Conservation (phyloP, 2,329 filamentous ascomycete species). For the Colletotrichum salicis region DNA sequence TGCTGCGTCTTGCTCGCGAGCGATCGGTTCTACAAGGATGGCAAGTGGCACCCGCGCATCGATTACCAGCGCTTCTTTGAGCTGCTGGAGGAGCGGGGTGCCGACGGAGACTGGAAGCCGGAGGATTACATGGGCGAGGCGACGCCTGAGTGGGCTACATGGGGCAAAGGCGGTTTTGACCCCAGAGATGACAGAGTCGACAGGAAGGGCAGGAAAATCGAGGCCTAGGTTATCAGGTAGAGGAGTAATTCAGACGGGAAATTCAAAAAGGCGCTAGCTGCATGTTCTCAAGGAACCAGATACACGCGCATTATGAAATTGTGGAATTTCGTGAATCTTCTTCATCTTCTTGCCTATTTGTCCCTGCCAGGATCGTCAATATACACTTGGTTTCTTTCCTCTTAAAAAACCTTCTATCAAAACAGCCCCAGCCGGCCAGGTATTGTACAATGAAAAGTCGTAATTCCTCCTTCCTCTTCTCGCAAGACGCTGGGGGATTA, state of each 20-base stretch:
- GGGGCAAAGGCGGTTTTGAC: conserved; percentile 95
- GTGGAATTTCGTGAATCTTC: conserved; percentile 9
- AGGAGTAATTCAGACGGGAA: conserved; percentile 18
- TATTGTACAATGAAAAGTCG: conserved; percentile 52
- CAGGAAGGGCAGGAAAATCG: conserved; percentile 80
- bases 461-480: conserved; percentile 27
- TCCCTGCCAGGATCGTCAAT: conserved; percentile 33
- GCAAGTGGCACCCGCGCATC: conserved; percentile 90
- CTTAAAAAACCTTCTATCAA: conserved; percentile 55
- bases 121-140: conserved; percentile 90
- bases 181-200: conserved; percentile 89
- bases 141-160: conserved; percentile 93
- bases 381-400: conserved; percentile 34
- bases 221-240: conserved; percentile 41
- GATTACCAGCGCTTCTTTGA: conserved; percentile 91
- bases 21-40: conserved; percentile 79
- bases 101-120: conserved; percentile 78
- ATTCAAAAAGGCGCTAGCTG: background rate
- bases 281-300: background rate
- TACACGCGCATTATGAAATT: conserved; percentile 2
- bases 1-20: conserved; percentile 92
- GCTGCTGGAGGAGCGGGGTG: conserved; percentile 75
- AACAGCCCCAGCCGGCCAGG: conserved; percentile 47
- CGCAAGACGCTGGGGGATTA: conserved; percentile 28
- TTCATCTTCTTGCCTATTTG: conserved; percentile 28